These are phyloP conservation scores for Phaseolus coccineus DNA, from an alignment of 331 rosid genomes.

Conservation along the genomic window DNA sequence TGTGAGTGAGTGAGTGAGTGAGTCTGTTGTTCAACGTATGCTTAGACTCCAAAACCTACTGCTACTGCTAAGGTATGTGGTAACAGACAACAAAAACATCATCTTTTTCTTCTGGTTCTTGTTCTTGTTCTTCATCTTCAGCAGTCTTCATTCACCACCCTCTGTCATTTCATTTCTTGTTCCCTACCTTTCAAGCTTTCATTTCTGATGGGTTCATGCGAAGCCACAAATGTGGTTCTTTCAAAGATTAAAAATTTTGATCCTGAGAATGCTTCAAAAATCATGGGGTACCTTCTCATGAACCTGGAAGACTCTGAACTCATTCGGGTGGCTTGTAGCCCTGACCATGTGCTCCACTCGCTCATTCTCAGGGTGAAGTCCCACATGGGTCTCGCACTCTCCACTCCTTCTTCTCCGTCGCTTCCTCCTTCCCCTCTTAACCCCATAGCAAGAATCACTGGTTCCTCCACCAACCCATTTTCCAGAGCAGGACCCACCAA, in stretches of 20 bases:
- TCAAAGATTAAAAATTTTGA: slow-evolving; percentile 82
- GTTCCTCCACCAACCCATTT: slow-evolving; percentile 58
- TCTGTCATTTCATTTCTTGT: not conserved
- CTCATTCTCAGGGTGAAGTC: slow-evolving; percentile 70
- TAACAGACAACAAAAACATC: not conserved
- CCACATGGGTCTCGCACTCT: slow-evolving; percentile 63
- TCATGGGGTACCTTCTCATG: slow-evolving; percentile 92
- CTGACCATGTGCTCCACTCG: slow-evolving; percentile 74
- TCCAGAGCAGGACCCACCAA: slow-evolving; percentile 55
- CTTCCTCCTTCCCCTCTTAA: slow-evolving; percentile 75
- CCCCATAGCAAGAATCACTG: slow-evolving; percentile 68
- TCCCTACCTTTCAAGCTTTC: not conserved
- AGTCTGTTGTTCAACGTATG: slow-evolving; percentile 15
- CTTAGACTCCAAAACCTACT: slow-evolving; percentile 46
- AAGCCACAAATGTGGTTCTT: slow-evolving; percentile 88
- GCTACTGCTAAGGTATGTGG: slow-evolving; percentile 36
- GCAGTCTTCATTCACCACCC: not conserved
- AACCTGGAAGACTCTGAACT: slow-evolving; percentile 87
- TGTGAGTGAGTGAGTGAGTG: slow-evolving; percentile 8
- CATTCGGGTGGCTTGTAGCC: slow-evolving; percentile 80
- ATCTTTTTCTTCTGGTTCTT: too few relatives aligned
- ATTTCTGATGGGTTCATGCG: slow-evolving; percentile 76
- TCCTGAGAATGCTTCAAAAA: slow-evolving; percentile 95
- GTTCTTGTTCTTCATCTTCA: not conserved
- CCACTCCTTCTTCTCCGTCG: slow-evolving; percentile 63